Percentiles rank a stretch among this genome's conserved stretches.
Evolutionary conservation across 768 basidiomycete species (phyloP).

Genomic region (Auricularia heimuer): DNA sequence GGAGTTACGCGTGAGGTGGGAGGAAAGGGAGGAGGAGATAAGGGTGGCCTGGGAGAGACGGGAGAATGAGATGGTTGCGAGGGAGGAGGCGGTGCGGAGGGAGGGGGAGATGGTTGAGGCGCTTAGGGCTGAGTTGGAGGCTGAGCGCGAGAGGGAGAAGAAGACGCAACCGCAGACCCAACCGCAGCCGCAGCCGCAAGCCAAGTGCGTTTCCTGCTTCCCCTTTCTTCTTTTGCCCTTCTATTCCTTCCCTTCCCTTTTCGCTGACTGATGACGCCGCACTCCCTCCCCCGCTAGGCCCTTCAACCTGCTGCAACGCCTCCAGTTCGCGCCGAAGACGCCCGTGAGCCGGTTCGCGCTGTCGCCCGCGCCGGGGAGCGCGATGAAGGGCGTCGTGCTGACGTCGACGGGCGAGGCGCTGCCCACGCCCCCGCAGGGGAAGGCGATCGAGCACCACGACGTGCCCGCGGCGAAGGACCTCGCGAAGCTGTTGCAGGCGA

Average conservation of each 20-base stretch:
- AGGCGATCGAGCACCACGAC: constrained; percentile 10
- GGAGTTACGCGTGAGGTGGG: constrained; percentile 3
- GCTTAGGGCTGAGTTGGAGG: constrained; percentile 29
- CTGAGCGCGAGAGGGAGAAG: constrained; percentile 18
- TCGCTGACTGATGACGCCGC: background rate
- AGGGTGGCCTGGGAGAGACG: constrained; percentile 45
- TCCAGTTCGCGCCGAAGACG: background rate
- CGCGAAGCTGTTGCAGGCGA: constrained; percentile 53
- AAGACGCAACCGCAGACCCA: constrained; percentile 36
- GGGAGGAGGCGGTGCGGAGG: constrained; percentile 33
- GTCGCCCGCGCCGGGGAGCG: constrained; percentile 19
- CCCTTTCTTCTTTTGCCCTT: too few species aligned
- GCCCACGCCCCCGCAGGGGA: constrained; percentile 52
- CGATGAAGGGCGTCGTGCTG: constrained; percentile 57
- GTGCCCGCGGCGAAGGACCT: constrained; percentile 30
- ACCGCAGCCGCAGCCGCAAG: constrained; percentile 10
- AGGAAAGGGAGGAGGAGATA: constrained; percentile 57
- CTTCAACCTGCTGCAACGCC: background rate
- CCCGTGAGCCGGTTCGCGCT: background rate
- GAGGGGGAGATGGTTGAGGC: constrained; percentile 28
- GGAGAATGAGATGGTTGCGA: constrained; percentile 41
- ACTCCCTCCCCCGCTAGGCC: background rate
- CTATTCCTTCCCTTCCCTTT: background rate
- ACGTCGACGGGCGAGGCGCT: constrained; percentile 69
- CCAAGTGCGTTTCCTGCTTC: constrained; percentile 53